Conservation (phyloP, 805 yeast species). For the Hanseniaspora nectarophila region DNA sequence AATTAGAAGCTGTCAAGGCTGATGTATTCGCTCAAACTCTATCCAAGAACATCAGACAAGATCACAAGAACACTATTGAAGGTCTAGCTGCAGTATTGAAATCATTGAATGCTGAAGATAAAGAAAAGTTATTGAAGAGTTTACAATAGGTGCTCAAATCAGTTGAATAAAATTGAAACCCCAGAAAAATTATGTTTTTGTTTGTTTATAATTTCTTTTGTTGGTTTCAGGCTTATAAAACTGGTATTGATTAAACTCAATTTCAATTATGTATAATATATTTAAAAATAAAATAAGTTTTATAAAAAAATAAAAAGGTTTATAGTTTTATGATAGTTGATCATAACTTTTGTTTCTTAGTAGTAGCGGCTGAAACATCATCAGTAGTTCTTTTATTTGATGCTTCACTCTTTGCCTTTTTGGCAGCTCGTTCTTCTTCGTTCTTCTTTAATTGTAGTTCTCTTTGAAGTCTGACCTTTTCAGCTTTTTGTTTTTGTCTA, state of each 20-base stretch:
- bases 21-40: slow-evolving; percentile 57
- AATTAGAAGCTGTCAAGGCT: slow-evolving; percentile 50
- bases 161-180: slow-evolving; percentile 1
- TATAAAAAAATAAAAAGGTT: neutral
- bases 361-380: neutral
- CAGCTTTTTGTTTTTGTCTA: slow-evolving; percentile 17
- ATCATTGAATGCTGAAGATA: slow-evolving; percentile 43
- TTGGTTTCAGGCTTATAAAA: slow-evolving; percentile 5
- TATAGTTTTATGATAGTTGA: neutral
- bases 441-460: slow-evolving; percentile 8
- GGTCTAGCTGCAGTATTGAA: slow-evolving; percentile 46
- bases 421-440: slow-evolving; percentile 2
- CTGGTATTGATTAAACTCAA: neutral
- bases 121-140: slow-evolving; percentile 33
- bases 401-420: neutral
- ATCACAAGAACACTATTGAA: slow-evolving; percentile 41
- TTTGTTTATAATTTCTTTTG: slow-evolving; percentile 11
- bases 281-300: neutral
- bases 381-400: neutral
- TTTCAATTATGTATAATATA: neutral
- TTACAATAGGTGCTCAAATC: too few species aligned
- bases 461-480: slow-evolving; percentile 1
- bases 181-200: too few species aligned
- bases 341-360: slow-evolving; percentile 10
- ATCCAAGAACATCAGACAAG: slow-evolving; percentile 46